These are phyloP conservation scores for Fraxinus americana DNA, from an alignment of 257 asterid genomes.

Conservation along the genomic window DNA sequence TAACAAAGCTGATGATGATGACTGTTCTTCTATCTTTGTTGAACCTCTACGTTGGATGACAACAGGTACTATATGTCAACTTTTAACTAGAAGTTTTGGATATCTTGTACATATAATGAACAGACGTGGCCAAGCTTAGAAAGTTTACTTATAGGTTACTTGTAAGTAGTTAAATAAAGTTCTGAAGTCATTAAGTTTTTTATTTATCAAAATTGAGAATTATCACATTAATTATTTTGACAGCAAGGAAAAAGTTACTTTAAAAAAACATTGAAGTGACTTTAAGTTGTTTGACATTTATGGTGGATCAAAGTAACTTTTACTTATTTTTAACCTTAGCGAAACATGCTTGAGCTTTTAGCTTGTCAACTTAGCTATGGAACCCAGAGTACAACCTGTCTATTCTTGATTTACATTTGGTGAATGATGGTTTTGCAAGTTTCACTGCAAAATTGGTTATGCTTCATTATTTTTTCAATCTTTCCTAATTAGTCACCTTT, in stretches of 20 bases:
- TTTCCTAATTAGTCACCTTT: background rate
- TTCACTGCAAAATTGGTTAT: background rate
- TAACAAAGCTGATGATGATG: conserved; percentile 57
- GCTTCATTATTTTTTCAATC: background rate
- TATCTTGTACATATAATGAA: background rate
- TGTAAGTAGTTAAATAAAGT: no score
- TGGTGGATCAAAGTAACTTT: background rate
- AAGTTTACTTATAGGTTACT: no score
- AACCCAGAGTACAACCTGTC: background rate
- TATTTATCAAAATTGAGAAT: no score
- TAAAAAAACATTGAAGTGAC: no score
- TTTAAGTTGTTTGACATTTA: no score
- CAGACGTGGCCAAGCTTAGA: no score
- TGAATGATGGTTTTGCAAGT: background rate
- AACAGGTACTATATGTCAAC: conserved; percentile 50
- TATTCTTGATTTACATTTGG: background rate
- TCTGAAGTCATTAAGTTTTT: no score
- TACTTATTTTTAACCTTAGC: background rate
- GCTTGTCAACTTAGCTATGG: background rate
- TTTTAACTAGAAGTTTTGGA: background rate
- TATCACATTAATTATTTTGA: no score
- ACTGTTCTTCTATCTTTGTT: conserved; percentile 85
- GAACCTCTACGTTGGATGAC: conserved; percentile 99
- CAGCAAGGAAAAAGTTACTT: no score
- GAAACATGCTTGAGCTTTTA: background rate